Base-by-base conservation (phyloP, 441 rosid genomes). In the Flueggea neowawraea region DNA sequence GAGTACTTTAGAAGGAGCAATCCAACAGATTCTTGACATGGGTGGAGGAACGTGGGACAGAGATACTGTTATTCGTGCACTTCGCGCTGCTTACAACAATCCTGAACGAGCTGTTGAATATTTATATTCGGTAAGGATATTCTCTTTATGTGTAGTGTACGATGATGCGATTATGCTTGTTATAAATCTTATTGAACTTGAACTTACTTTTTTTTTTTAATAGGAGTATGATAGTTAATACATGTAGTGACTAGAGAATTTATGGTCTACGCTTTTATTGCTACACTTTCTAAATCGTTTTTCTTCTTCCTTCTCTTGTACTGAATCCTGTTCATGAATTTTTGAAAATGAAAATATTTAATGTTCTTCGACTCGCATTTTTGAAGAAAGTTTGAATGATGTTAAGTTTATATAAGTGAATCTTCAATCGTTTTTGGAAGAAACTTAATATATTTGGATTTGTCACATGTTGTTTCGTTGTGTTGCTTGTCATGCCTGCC, bases 61-160 rank as follows among this genome's bases (percentile, higher is more conserved):
- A 65, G 94, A 86, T 32, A 82, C 84, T 53, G 94, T 92, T 63
- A 76, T 78, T 33, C 89, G 86, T n/a, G 97, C 98, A 52, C 89
- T 92, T 61, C 90, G 89, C 60, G 98, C 98, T 65, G 98, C 98
- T 52, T 92, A 59, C 69, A 92, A 92, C 75, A 92, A 90, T 61
- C 98, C 97, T 6, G 97, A 86, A 75, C 83, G 98, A 75, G 98
- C 98, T 73, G 96, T 92, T 69, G 98, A 92, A 66, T 92, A 92
- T 80, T 73, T 92, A 60, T 92, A 87, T 61, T 79, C 94, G 68
- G 95, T 92, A 77, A 71, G 90, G n/a, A 54, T 22, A 11, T 31
- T 47, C 15, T 5, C 3, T n/a, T 55, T 55, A 13, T 11, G 14
- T 52, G 15, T 52, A n/a, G n/a, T n/a, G n/a, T n/a, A n/a, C n/a